A percentile compares a stretch with the other conserved stretches of the same genome.
These are phyloP conservation scores for Herpomyces periplanetae DNA, from an alignment of 2,329 filamentous ascomycete species.

Conservation along the genomic window DNA sequence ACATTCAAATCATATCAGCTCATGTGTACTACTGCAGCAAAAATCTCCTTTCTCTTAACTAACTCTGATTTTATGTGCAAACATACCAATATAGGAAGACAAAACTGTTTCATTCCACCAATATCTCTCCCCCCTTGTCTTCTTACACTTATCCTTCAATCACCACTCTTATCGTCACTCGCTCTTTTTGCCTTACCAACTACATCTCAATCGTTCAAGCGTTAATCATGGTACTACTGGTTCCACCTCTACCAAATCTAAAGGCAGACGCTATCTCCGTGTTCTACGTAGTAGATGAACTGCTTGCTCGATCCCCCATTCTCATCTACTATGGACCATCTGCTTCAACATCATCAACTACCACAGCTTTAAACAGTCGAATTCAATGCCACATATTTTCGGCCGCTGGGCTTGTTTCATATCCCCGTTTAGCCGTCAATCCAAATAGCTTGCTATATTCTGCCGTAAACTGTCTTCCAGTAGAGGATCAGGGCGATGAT, in stretches of 20 bases:
- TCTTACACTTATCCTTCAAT: no score
- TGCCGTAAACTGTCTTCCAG: constrained; percentile 55
- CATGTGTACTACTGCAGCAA: no score
- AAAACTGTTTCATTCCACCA: no score
- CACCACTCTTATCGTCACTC: no score
- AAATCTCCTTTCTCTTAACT: no score
- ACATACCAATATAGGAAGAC: no score
- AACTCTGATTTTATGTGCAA: no score
- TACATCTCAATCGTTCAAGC: no score
- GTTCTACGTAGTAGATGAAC: constrained; percentile 53
- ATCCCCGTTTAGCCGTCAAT: constrained; percentile 60
- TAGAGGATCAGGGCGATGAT: constrained; percentile 83
- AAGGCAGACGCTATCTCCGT: constrained; percentile 45
- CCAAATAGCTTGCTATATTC: constrained; percentile 67
- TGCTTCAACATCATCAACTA: constrained; percentile 59
- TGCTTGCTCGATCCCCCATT: constrained; percentile 39
- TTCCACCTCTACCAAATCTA: constrained; percentile 29
- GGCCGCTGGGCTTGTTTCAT: constrained; percentile 54
- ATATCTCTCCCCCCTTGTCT: no score
- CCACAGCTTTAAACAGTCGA: constrained; percentile 50
- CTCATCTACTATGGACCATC: constrained; percentile 51
- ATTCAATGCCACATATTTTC: constrained; percentile 80
- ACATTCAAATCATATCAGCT: no score
- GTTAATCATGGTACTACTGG: constrained; percentile 38
- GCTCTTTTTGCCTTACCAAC: no score